A percentile compares a stretch with the other conserved stretches of the same genome.
These are phyloP conservation scores for Starmerella gropengiesseri DNA, from an alignment of 805 yeast genomes.

Conservation along the genomic window DNA sequence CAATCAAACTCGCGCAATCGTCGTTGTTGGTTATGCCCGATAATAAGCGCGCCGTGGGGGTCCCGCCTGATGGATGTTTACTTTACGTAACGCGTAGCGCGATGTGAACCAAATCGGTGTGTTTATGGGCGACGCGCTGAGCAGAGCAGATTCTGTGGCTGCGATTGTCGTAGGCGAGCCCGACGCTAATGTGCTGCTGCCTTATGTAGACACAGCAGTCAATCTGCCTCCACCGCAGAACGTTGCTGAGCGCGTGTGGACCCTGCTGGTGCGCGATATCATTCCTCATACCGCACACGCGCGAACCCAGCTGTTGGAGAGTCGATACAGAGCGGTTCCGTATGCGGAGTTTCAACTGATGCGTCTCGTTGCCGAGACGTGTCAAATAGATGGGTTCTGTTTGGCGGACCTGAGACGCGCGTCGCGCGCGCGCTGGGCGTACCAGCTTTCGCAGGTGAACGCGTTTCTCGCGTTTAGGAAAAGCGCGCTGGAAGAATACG, in stretches of 20 bases:
- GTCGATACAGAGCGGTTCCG: not conserved
- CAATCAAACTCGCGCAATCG: no score
- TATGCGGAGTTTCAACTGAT: slow-evolving; percentile 2
- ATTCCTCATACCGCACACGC: not conserved
- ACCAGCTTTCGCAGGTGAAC: slow-evolving; percentile 5
- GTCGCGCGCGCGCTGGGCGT: slow-evolving; percentile 2
- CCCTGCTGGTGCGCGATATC: not conserved
- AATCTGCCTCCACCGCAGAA: not conserved
- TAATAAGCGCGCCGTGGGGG: no score
- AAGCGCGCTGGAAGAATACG: not conserved
- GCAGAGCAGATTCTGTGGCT: not conserved
- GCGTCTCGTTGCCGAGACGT: slow-evolving; percentile 6
- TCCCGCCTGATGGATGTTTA: not conserved
- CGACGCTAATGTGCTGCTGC: slow-evolving; percentile 2
- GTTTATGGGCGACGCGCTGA: not conserved
- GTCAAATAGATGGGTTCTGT: slow-evolving; percentile 8
- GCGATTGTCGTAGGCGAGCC: slow-evolving; percentile 1
- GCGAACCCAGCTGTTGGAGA: not conserved
- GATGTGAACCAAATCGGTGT: not conserved
- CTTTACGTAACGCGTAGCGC: not conserved
- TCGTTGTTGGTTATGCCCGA: no score
- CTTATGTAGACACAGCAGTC: not conserved
- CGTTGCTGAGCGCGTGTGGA: slow-evolving; percentile 4
- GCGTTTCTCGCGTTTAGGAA: slow-evolving; percentile 4
- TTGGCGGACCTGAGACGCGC: slow-evolving; percentile 4